Evolutionary conservation across 148 eudicot species (phyloP), one percentile per base, ranked within the genome.

Genomic region (Amaranthus cruentus): DNA sequence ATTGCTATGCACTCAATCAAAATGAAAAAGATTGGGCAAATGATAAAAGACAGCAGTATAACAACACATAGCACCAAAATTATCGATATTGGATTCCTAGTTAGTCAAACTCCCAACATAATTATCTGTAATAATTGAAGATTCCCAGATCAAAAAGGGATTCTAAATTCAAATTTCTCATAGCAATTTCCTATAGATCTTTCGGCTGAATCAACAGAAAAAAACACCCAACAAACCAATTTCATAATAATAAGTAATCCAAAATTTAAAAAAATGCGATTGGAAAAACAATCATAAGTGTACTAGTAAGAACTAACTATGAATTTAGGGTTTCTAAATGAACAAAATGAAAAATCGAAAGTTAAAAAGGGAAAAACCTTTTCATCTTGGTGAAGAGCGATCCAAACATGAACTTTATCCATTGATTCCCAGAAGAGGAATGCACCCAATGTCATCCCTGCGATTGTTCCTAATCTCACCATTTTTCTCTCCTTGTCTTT

Each of bases 381-480:
- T 82, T 89, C 97, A 72, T 94, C 97, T 73, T 94, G 98, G 78
- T 72, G 98, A 69, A 91, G 98, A 70, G 98, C 97, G 80, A 94
- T 91, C 96, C 97, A 91, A 80, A 94, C 96, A 73, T 94, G 97
- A 81, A 94, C 79, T 77, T 84, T 93, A 61, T 94, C 98, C 98
- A 94, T 94, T 7, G 98, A 83, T 42, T 91, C 85, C 96, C 98
- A 91, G 83, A 94, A 94, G 4, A 83, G 47, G 75, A 89, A 94
- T 3, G 97, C 97, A 0, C 96, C 97, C 4, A 90, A 56, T n/a
- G 98, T 73, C 97, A 94, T 91, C 5, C 77, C 98, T 65, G 88
- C 87, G 76, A 83, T 88, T 1, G 93, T 82, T n/a, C 78, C 83
- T 47, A 87, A 71, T 70, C 78, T 90, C 91, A 90, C 98, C 93